A percentile compares a stretch with the other conserved stretches of the same genome.
Conservation (phyloP, 495 filamentous ascomycete genomes). For the Acidiella bohemica region DNA sequence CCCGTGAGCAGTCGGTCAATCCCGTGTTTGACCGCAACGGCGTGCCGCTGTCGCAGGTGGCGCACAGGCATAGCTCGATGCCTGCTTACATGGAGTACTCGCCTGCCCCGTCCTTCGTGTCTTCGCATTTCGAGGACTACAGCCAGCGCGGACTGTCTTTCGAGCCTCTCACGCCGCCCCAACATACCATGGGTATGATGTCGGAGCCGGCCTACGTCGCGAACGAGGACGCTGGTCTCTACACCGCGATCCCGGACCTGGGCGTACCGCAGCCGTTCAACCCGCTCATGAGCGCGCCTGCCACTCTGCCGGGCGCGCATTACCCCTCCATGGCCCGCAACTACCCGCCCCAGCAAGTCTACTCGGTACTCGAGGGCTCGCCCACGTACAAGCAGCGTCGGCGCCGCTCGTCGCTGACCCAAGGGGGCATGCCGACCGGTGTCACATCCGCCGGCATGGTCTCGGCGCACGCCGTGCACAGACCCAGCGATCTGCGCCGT, state of each 20-base stretch:
- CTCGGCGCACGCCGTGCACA: slow-evolving; percentile 44
- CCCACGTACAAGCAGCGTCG: slow-evolving; percentile 97
- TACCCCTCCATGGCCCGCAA: slow-evolving; percentile 54
- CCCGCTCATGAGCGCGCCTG: slow-evolving; percentile 80
- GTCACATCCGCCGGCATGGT: slow-evolving; percentile 37
- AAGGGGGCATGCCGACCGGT: slow-evolving; percentile 49
- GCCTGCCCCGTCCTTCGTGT: slow-evolving; percentile 91
- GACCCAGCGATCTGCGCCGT: slow-evolving; percentile 75
- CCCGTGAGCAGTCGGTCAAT: slow-evolving; percentile 59
- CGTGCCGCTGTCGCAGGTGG: slow-evolving; percentile 63
- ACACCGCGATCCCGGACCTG: slow-evolving; percentile 84
- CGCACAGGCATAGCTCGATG: slow-evolving; percentile 92
- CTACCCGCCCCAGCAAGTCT: slow-evolving; percentile 65
- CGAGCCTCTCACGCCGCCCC: slow-evolving; percentile 90
- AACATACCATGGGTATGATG: slow-evolving; percentile 63
- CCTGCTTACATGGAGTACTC: slow-evolving; percentile 96
- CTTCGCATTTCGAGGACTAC: slow-evolving; percentile 93
- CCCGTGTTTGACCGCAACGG: slow-evolving; percentile 85
- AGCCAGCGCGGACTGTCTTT: slow-evolving; percentile 92
- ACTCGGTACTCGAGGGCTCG: slow-evolving; percentile 93
- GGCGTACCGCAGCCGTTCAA: slow-evolving; percentile 45
- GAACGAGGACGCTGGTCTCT: slow-evolving; percentile 91
- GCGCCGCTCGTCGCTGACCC: slow-evolving; percentile 78
- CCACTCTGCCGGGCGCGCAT: slow-evolving; percentile 63
- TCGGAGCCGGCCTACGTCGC: slow-evolving; percentile 91